Evolutionary conservation across 352 stramenopile genomes (phyloP).

Genomic region (Globisporangium paddicum): DNA sequence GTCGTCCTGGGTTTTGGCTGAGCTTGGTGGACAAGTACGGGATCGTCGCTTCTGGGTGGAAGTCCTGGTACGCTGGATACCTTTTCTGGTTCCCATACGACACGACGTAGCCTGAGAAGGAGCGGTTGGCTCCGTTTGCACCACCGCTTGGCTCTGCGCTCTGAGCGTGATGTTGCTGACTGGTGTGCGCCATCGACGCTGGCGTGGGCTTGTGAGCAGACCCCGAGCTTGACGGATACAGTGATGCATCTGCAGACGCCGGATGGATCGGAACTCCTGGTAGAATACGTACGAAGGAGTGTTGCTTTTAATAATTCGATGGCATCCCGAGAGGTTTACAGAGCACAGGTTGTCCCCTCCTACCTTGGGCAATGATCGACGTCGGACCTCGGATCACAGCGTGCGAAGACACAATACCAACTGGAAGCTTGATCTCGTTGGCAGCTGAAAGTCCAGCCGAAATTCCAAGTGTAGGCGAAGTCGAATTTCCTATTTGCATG

Average conservation of each 20-base stretch:
- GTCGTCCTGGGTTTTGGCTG: slow-evolving; percentile 15
- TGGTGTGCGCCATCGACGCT: not conserved
- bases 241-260: slow-evolving; percentile 25
- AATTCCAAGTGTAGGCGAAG: not conserved
- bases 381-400: slow-evolving; percentile 33
- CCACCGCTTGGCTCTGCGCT: slow-evolving; percentile 5
- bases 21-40: slow-evolving; percentile 32
- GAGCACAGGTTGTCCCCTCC: slow-evolving; percentile 9
- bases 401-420: slow-evolving; percentile 43
- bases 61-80: slow-evolving; percentile 24
- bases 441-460: not conserved
- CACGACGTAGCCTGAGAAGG: slow-evolving; percentile 44
- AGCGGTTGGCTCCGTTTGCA: not conserved
- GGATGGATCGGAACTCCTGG: slow-evolving; percentile 34
- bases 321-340: slow-evolving; percentile 5
- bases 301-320: not conserved
- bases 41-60: slow-evolving; percentile 25
- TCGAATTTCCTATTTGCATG: slow-evolving; percentile 8
- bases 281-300: not conserved
- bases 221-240: slow-evolving; percentile 1
- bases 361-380: slow-evolving; percentile 28
- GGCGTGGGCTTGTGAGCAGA: slow-evolving; percentile 5
- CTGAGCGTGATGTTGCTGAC: not conserved
- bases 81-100: slow-evolving; percentile 46
- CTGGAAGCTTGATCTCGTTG: slow-evolving; percentile 20